Base-by-base conservation (phyloP, 1,284 basidiomycete genomes). In the Inonotus obliquus region DNA sequence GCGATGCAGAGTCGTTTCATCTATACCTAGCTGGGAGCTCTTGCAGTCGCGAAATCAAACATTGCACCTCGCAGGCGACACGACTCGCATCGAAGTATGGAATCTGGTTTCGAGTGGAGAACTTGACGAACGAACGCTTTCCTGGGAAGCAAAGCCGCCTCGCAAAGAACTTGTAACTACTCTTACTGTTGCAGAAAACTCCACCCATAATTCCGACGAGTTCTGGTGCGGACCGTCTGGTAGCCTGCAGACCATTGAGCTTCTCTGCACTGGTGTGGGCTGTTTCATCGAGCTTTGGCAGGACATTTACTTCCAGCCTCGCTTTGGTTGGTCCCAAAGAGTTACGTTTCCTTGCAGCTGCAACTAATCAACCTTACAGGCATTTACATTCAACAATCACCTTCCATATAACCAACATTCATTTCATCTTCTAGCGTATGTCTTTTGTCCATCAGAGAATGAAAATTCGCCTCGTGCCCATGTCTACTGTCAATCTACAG, bases 141-240 rank as follows among this genome's bases (percentile, higher is more conserved):
- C 62, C 37, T 60, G 62, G 59, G 45, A 27, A 14, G 44, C 59
- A 41, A 63, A 57, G 39, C 62, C 62, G n/a, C 19, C 32, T 23
- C 62, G 62, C 23, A 37, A 9, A 7, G n/a, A 57, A 21, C 35
- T 57, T 11, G 52, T 63, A 5, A 37, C 59, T 11, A 51, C 45
- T 1, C 25, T 60, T 17, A 38, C 27, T 25, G 35, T 60, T 10
- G 45, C 19, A 17, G 62, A 56, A 59, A 60, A 63, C 47, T 60
- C 62, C 4, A 60, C 58, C 9, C 53, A 45, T n/a, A 29, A 21
- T 45, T 63, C 62, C 9, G 54, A 57, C 29, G 62, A 63, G 38
- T 63, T 63, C 35, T 63, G 62, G 62, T 63, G 62, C 37, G 62
- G 62, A 10, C 59, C 62, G 19, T 60, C 62, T 1, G 58, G 58